phyloP scores from a whole-genome alignment of 2,329 filamentous ascomycete species.

The Thelonectria olida region DNA sequence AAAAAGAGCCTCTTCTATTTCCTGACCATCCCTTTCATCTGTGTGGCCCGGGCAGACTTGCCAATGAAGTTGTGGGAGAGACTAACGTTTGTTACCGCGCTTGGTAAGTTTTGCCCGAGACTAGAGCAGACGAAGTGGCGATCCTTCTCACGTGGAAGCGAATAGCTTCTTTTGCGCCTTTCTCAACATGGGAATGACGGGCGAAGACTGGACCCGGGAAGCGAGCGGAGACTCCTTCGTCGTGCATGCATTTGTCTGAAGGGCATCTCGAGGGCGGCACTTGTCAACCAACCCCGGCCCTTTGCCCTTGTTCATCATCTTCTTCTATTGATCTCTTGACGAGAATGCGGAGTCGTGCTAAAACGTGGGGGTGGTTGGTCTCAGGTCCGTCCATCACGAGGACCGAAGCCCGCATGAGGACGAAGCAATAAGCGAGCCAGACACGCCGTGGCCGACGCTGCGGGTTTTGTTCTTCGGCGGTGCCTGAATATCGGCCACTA shows the following conservation, averaged over 20 bases:
- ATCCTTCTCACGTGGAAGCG: slow-evolving; percentile 7
- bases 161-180: neutral
- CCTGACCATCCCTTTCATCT: slow-evolving; percentile 1
- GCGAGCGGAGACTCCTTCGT: neutral
- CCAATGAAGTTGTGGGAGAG: slow-evolving; percentile 7
- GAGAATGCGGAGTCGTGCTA: slow-evolving; percentile 12
- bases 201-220: slow-evolving; percentile 16
- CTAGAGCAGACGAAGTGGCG: slow-evolving; percentile 10
- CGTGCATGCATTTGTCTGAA: neutral
- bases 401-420: slow-evolving; percentile 3
- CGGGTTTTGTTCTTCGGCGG: neutral
- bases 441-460: slow-evolving; percentile 1
- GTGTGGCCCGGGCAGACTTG: slow-evolving; percentile 35
- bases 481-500: slow-evolving; percentile 15
- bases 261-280: slow-evolving; percentile 20
- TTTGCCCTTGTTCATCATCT: neutral
- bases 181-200: slow-evolving; percentile 17
- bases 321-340: neutral
- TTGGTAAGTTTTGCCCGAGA: slow-evolving; percentile 18
- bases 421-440: slow-evolving; percentile 8
- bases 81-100: slow-evolving; percentile 1
- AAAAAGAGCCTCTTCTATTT: no score
- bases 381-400: slow-evolving; percentile 11
- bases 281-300: neutral
- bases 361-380: slow-evolving; percentile 18